These are phyloP conservation scores for Globisporangium paroecandrum DNA, from an alignment of 352 stramenopile genomes.

Conservation along the genomic window DNA sequence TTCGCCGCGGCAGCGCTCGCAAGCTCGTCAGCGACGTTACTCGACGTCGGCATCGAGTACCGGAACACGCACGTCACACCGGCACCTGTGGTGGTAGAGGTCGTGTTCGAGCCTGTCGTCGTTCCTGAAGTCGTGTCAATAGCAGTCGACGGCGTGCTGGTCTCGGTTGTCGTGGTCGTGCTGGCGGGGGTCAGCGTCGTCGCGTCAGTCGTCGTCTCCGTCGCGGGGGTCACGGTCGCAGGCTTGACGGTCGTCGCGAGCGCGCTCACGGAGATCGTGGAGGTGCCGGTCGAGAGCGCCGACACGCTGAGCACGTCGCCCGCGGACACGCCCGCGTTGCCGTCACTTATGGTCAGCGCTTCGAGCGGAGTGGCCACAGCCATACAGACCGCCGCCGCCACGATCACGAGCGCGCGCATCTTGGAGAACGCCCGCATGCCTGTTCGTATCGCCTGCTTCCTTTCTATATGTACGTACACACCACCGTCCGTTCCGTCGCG, in stretches of 20 bases:
- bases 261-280: conserved; percentile 8
- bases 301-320: conserved; percentile 13
- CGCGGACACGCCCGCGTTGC: conserved; percentile 11
- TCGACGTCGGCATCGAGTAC: conserved; percentile 52
- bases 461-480: not conserved
- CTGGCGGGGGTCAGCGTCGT: conserved; percentile 4
- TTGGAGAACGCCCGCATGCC: conserved; percentile 13
- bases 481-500: not conserved
- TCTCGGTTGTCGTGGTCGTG: conserved; percentile 9
- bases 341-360: not conserved
- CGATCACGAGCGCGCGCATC: conserved; percentile 11
- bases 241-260: conserved; percentile 13
- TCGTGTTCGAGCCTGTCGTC: conserved; percentile 13
- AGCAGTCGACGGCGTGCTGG: not conserved
- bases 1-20: conserved; percentile 16
- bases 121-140: conserved; percentile 1
- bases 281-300: conserved; percentile 2
- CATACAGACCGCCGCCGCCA: not conserved
- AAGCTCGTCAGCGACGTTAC: conserved; percentile 37
- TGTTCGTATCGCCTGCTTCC: not conserved
- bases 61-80: conserved; percentile 47
- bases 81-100: conserved; percentile 14
- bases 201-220: not conserved
- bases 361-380: not conserved
- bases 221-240: not conserved